A percentile compares a stretch with the other conserved stretches of the same genome.
Evolutionary conservation across 2,329 filamentous ascomycete species (phyloP).

Genomic region (Chaetomium olivaceum): DNA sequence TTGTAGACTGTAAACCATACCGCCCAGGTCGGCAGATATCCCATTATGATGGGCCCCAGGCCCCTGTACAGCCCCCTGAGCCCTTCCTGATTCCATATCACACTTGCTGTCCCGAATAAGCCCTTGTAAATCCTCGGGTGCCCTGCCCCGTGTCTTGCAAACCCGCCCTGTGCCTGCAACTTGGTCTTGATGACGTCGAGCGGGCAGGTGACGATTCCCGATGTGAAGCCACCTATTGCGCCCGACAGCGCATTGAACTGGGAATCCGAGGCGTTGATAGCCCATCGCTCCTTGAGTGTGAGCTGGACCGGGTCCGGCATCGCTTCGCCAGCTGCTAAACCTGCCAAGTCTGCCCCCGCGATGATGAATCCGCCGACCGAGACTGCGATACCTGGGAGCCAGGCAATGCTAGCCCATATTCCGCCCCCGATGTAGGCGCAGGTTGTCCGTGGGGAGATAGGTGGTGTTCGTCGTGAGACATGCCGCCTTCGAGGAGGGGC

Average conservation of each 20-base stretch:
- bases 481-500: slow-evolving; percentile 38
- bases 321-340: slow-evolving; percentile 24
- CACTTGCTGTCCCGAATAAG: slow-evolving; percentile 78
- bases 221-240: slow-evolving; percentile 86
- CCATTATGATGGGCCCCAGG: slow-evolving; percentile 88
- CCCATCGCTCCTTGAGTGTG: slow-evolving; percentile 58
- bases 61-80: slow-evolving; percentile 89
- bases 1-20: slow-evolving; percentile 98
- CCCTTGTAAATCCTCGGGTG: slow-evolving; percentile 74
- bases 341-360: slow-evolving; percentile 11
- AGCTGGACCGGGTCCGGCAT: slow-evolving; percentile 37
- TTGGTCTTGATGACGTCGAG: slow-evolving; percentile 99
- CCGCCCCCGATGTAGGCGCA: slow-evolving; percentile 31
- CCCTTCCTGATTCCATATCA: slow-evolving; percentile 88
- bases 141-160: slow-evolving; percentile 50
- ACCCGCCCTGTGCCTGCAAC: slow-evolving; percentile 90
- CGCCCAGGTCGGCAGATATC: slow-evolving; percentile 96
- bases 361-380: slow-evolving; percentile 16
- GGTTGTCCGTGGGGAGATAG: slow-evolving; percentile 29
- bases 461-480: slow-evolving; percentile 54
- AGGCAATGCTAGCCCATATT: slow-evolving; percentile 35
- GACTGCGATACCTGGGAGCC: slow-evolving; percentile 23
- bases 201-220: slow-evolving; percentile 91
- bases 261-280: slow-evolving; percentile 56
- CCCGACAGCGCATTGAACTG: slow-evolving; percentile 83